A percentile compares a stretch with the other conserved stretches of the same genome.
phyloP scores from a whole-genome alignment of 2,329 filamentous ascomycete genomes.

The Escovopsis sp. region DNA sequence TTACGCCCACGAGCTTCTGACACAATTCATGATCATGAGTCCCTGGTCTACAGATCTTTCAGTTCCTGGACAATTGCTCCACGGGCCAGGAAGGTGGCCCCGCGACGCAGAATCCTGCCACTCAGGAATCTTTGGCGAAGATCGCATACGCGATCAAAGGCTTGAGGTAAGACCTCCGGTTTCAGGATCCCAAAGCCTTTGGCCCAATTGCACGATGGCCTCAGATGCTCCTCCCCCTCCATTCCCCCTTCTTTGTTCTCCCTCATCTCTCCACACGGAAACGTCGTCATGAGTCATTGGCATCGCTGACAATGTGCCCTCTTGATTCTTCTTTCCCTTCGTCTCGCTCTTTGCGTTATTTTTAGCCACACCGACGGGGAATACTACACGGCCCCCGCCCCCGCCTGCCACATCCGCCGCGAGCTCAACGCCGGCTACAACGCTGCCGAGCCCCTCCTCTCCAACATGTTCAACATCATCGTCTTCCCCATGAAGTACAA shows the following conservation, averaged over 20 bases:
- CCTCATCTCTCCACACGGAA: too few species aligned
- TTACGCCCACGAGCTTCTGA: too few species aligned
- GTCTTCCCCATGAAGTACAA: neutral
- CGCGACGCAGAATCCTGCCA: neutral
- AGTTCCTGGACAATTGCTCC: neutral
- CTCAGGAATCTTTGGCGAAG: neutral
- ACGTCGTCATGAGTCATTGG: too few species aligned
- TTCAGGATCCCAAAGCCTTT: too few species aligned
- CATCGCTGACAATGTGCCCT: too few species aligned
- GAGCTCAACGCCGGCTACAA: neutral
- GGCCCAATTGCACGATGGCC: too few species aligned
- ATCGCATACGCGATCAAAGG: neutral
- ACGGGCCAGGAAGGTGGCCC: neutral
- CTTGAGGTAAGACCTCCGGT: too few species aligned
- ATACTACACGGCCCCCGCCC: neutral
- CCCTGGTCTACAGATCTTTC: neutral
- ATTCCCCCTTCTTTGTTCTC: too few species aligned
- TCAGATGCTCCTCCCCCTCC: too few species aligned
- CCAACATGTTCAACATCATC: too few species aligned
- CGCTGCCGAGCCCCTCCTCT: neutral
- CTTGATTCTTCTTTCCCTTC: neutral
- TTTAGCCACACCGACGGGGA: conserved; percentile 1
- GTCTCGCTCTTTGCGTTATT: neutral
- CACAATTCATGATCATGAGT: neutral
- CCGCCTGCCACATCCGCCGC: conserved; percentile 1